Evolutionary conservation across 768 basidiomycete species (phyloP).

Genomic region (Clitopilus hobsonii): DNA sequence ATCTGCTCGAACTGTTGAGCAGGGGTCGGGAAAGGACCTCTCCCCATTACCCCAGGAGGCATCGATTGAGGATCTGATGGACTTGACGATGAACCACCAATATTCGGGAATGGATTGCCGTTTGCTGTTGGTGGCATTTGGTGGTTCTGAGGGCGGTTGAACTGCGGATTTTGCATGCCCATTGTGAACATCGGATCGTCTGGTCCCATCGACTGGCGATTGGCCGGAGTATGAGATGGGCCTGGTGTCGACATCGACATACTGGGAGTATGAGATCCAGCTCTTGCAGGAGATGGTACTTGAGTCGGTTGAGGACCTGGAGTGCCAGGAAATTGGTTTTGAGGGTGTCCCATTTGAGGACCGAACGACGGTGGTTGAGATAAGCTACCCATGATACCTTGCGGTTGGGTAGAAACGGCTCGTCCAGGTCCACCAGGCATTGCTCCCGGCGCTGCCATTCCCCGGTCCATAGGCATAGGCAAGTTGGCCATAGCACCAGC

Average conservation of each 20-base stretch:
- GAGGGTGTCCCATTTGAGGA: constrained; percentile 25
- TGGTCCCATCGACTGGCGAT: constrained; percentile 39
- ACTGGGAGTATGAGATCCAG: constrained; percentile 33
- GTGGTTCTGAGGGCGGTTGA: constrained; percentile 22
- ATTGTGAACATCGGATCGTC: constrained; percentile 42
- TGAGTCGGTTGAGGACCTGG: constrained; percentile 32
- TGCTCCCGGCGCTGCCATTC: background rate
- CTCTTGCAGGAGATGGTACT: constrained; percentile 38
- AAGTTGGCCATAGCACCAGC: constrained; percentile 22
- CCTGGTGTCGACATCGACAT: constrained; percentile 32
- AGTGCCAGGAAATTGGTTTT: constrained; percentile 30
- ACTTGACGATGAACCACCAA: constrained; percentile 31
- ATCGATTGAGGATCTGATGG: constrained; percentile 43
- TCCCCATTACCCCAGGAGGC: constrained; percentile 27
- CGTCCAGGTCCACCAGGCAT: background rate
- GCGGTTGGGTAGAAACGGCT: constrained; percentile 2
- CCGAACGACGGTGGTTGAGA: constrained; percentile 29
- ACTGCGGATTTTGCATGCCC: constrained; percentile 31
- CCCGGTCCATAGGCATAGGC: constrained; percentile 10
- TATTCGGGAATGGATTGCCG: constrained; percentile 35
- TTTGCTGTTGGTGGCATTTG: constrained; percentile 26
- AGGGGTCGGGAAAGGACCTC: constrained; percentile 49
- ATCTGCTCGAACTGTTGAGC: constrained; percentile 62
- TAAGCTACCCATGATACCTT: constrained; percentile 45
- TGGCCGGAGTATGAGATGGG: constrained; percentile 33